phyloP scores from a whole-genome alignment of 305 asterid species.

The Rubia balearica region DNA sequence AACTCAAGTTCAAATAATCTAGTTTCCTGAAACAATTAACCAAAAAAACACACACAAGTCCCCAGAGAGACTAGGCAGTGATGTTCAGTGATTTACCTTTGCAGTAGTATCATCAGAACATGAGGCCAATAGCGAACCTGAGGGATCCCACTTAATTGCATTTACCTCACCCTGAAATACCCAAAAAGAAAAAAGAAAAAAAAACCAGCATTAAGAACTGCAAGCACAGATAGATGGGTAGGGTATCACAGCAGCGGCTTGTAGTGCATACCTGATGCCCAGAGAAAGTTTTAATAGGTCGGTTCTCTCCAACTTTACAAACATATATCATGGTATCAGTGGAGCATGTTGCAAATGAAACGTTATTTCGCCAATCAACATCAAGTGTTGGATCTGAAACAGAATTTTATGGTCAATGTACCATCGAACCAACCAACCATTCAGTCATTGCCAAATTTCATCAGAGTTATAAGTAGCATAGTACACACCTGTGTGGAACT shows the following conservation, averaged over 20 bases:
- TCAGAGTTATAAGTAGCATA: background rate
- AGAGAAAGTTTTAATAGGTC: slow-evolving; percentile 68
- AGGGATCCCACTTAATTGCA: slow-evolving; percentile 98
- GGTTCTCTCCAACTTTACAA: slow-evolving; percentile 84
- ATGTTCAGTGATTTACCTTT: slow-evolving; percentile 40
- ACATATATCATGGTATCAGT: slow-evolving; percentile 90
- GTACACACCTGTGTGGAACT: slow-evolving; percentile 72
- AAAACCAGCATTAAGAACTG: background rate
- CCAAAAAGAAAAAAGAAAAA: slow-evolving; percentile 5
- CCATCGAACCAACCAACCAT: background rate
- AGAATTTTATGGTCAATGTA: slow-evolving; percentile 2
- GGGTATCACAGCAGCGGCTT: background rate
- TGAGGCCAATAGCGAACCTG: slow-evolving; percentile 79
- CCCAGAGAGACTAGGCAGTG: background rate
- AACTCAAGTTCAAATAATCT: slow-evolving; percentile 7
- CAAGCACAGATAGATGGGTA: background rate
- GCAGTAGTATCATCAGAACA: slow-evolving; percentile 95
- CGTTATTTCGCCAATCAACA: slow-evolving; percentile 95
- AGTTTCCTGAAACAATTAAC: too few species aligned
- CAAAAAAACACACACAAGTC: background rate
- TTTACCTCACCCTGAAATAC: slow-evolving; percentile 78
- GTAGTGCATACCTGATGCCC: slow-evolving; percentile 73
- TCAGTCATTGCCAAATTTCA: slow-evolving; percentile 1
- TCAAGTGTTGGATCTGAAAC: slow-evolving; percentile 84
- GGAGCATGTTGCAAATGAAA: slow-evolving; percentile 89